Conservation (phyloP, 768 basidiomycete genomes). For the Sporobolomyces pararoseus region DNA sequence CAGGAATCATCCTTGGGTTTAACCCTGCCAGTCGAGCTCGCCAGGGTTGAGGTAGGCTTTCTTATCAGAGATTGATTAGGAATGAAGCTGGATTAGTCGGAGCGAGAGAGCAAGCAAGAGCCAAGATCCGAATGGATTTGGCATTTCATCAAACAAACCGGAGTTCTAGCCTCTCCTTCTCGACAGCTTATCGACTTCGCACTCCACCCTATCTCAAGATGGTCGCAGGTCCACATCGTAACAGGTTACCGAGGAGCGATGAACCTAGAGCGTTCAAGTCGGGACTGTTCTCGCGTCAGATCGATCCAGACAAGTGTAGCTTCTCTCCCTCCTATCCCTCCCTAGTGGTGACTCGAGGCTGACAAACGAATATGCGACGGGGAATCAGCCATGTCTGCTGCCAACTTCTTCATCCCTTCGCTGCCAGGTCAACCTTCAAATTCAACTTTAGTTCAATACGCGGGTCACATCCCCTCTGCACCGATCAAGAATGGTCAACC, state of each 20-base stretch:
- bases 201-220: neutral
- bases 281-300: constrained; percentile 1
- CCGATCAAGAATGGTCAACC: constrained; percentile 53
- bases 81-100: neutral
- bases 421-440: constrained; percentile 72
- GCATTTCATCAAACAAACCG: neutral
- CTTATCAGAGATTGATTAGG: neutral
- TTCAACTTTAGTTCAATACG: constrained; percentile 68
- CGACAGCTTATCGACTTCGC: neutral
- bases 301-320: neutral
- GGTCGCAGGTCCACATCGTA: constrained; percentile 10
- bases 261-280: neutral
- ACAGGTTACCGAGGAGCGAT: neutral
- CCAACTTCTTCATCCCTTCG: constrained; percentile 41
- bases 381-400: constrained; percentile 30
- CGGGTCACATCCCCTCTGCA: constrained; percentile 79
- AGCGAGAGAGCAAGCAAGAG: no score
- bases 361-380: neutral
- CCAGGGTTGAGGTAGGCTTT: no score
- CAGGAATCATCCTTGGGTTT: no score
- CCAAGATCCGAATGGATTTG: neutral
- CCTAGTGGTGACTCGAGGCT: neutral
- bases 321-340: neutral
- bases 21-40: no score
- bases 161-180: neutral